A percentile compares a stretch with the other conserved stretches of the same genome.
Conservation (phyloP, 2,329 filamentous ascomycete genomes). For the Pyricularia pennisetigena region DNA sequence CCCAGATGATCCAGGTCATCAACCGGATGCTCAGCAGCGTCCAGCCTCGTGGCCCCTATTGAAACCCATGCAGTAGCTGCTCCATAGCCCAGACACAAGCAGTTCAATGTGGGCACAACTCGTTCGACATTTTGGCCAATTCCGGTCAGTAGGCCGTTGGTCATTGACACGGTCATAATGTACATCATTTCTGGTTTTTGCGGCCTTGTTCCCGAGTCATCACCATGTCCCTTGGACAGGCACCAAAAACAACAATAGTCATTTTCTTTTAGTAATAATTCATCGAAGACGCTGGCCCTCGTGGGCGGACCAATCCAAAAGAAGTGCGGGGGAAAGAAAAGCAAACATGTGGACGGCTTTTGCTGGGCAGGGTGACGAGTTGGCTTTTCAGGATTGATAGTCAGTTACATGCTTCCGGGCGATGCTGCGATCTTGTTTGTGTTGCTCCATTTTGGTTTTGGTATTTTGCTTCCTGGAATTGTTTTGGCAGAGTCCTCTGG, state of each 20-base stretch:
- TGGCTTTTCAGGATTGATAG: not conserved
- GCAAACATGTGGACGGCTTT: not conserved
- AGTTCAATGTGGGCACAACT: not conserved
- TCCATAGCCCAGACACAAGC: not conserved
- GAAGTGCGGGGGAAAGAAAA: not conserved
- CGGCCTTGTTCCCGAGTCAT: not conserved
- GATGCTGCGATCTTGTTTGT: not conserved
- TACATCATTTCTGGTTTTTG: not conserved
- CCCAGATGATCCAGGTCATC: conserved; percentile 27
- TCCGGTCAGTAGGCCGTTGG: not conserved
- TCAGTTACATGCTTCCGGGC: not conserved
- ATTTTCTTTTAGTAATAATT: not conserved
- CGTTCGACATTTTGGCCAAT: not conserved
- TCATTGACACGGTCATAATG: not conserved
- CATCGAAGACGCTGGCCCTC: not conserved
- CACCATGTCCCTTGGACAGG: not conserved
- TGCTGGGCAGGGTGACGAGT: not conserved
- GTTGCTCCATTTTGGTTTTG: not conserved
- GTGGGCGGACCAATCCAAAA: not conserved
- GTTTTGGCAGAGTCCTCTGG: not conserved
- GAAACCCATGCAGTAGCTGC: not conserved
- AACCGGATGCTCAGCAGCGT: conserved; percentile 19
- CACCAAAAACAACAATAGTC: not conserved
- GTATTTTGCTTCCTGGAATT: not conserved
- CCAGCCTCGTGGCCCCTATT: conserved; percentile 6